Base-by-base conservation (phyloP, 805 yeast genomes). In the Hanseniaspora occidentalis region DNA sequence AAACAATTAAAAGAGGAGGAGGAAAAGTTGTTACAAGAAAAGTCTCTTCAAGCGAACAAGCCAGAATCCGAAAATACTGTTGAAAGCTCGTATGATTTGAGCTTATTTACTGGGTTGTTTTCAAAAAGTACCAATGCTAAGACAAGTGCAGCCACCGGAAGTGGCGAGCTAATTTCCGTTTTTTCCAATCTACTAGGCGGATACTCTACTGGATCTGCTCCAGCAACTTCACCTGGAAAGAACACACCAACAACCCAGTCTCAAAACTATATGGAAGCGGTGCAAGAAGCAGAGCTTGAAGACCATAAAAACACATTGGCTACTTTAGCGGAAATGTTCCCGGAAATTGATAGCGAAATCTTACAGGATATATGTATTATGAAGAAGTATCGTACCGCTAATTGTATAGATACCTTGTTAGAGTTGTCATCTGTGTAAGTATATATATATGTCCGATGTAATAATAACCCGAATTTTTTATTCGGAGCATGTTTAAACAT, bases 281-380 rank as follows among this genome's bases (percentile, higher is more conserved):
- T 66, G 1, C 59, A 58, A 26, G 49, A 64, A 36, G 52, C 65
- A 10, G 65, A 64, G 31, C 61, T 57, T 22, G 56, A 65, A 42
- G 77, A 75, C 44, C 65, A 61, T 29, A 57, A 62, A 16, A 65
- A 67, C 34, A 69, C 76, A 2, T 63, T 70, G 19, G 60, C 59
- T 1, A 71, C 72, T 2, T 63, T 85, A 40, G 60, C 61, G 22
- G 76, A 75, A 37, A 81, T 86, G 75, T 85, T 86, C 57, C 94
- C 95, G 0, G 66, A 65, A 35, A 62, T 85, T 45, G 95, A 84
- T 49, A 61, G 64, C 38, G 82, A 73, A 0, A 62, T 86, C 1
- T 67, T 86, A 38, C 71, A 69, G 41, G 95, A 85, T 53, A 77
- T 85, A 3, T 69, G 85, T 24, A 60, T 62, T 2, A 73, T 78